Base-by-base conservation (phyloP, 2,329 filamentous ascomycete genomes). In the Aspergillus fructus region DNA sequence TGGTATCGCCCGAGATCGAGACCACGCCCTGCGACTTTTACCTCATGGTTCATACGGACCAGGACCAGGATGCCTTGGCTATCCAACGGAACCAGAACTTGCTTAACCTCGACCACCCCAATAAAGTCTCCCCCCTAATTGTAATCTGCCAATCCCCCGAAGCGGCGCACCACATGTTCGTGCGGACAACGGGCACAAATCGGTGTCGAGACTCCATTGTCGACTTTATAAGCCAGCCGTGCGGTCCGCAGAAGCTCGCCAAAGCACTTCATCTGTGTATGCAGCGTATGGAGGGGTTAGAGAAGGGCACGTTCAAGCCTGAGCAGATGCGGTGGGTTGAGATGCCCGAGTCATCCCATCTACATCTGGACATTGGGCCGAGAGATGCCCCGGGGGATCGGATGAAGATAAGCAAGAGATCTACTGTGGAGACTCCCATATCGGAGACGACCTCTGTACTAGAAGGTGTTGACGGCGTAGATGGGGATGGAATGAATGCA, bases 221-320 rank as follows among this genome's bases (percentile, higher is more conserved):
- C 15, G 71, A 74, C 53, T 70, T 72, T 13, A 68, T 74, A 21
- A 68, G 69, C 49, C 71, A 74, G 37, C 72, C 72, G 1, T 72
- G 69, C 53, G 72, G 71, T 2, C 70, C 71, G 2, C 65, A 65
- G 7, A 74, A 74, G 30, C 51, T 74, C n/a, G 70, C 70, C 1
- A 52, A 52, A 12, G 24, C 49, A 6, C 13, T 52, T 11, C 17
- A 52, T 41, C 40, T 52, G 27, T 52, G 49, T 8, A 60, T 66
- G 15, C 63, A 65, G n/a, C 64, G 65, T 24, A 59, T 60, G 27
- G 33, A 34, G 3, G 58, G 58, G 7, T 19, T 58, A 4, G 17
- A 56, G 7, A 4, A 27, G 27, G 15, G 56, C 30, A 4, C 27
- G 27, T 30, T 30, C 9, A 23, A 13, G 17, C 6, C 17, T 1